phyloP scores from a whole-genome alignment of 202 grass and related monocot genomes.

The Eragrostis tef region DNA sequence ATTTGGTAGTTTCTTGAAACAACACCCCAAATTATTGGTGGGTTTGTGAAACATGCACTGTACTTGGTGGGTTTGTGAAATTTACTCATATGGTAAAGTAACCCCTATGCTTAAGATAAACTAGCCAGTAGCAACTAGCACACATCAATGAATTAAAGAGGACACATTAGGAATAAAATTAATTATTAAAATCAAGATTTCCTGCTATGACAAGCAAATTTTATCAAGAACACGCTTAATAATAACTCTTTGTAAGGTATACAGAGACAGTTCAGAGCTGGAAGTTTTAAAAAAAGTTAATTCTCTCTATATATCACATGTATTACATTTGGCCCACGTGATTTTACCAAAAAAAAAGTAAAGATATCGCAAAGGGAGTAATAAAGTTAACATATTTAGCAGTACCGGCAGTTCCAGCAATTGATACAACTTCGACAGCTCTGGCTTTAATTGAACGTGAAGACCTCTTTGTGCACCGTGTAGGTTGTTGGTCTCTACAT shows the following conservation, averaged over 20 bases:
- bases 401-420: conserved; percentile 78
- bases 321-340: neutral
- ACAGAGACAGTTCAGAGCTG: neutral
- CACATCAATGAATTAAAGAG: conserved; percentile 32
- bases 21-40: neutral
- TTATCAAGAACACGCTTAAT: conserved; percentile 26
- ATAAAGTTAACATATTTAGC: conserved; percentile 39
- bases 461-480: conserved; percentile 63
- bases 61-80: neutral
- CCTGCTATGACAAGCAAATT: neutral
- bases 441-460: conserved; percentile 66
- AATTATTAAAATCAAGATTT: conserved; percentile 1
- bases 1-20: neutral
- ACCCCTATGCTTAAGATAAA: neutral
- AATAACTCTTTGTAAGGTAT: neutral
- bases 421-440: conserved; percentile 68
- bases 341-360: conserved; percentile 25
- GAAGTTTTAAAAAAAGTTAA: conserved; percentile 15
- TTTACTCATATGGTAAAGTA: neutral
- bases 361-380: neutral
- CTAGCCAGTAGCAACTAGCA: conserved; percentile 28
- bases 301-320: neutral
- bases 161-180: conserved; percentile 11
- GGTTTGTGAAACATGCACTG: neutral
- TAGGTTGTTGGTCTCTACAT: conserved; percentile 62